Base-by-base conservation (phyloP, 345 rosid genomes). In the Geranium rotundifolium region DNA sequence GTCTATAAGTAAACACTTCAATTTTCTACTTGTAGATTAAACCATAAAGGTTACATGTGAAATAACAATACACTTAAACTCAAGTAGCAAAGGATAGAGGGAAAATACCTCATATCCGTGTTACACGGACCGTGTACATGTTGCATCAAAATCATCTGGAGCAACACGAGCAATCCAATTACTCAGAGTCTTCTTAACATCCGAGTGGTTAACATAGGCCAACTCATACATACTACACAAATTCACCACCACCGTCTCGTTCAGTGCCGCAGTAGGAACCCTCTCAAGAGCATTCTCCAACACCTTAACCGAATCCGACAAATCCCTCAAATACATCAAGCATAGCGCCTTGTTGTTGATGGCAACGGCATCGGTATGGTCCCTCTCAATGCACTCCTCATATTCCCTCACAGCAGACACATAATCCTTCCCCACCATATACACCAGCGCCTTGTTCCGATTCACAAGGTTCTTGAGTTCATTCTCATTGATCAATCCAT, bases 181-280 rank as follows among this genome's bases (percentile, higher is more conserved):
- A 58, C 83, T 86, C 72, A 93, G 79, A 0, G 97, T 93, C 67
- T 86, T 69, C 81, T 93, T 93, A 29, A 79, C 76, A 74, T 93
- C 99, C 0, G 92, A 78, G 68, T 90, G 97, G 50, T 88, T 88
- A 54, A 93, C 90, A 77, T 93, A 93, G 0, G 99, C 99, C 78
- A 93, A 67, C 75, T 93, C 97, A 67, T 93, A 93, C 99, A 93
- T 93, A 71, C 99, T 93, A 72, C 97, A 90, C 78, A 93, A 73
- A 60, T 93, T 93, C 61, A 82, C 86, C 74, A 90, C 96, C 69
- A 90, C 66, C 17, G 97, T 86, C 81, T 93, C 99, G 16, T 93
- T 82, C 86, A 93, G 66, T 0, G 99, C 90, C 0, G 79, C 76
- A 0, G 89, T 90, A 1, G 99, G 99, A 9, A 90, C 89, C 66